Evolutionary conservation across 1,284 basidiomycete species (phyloP), one percentile per base, ranked within the genome.

Genomic region (Cryptococcus sp.): DNA sequence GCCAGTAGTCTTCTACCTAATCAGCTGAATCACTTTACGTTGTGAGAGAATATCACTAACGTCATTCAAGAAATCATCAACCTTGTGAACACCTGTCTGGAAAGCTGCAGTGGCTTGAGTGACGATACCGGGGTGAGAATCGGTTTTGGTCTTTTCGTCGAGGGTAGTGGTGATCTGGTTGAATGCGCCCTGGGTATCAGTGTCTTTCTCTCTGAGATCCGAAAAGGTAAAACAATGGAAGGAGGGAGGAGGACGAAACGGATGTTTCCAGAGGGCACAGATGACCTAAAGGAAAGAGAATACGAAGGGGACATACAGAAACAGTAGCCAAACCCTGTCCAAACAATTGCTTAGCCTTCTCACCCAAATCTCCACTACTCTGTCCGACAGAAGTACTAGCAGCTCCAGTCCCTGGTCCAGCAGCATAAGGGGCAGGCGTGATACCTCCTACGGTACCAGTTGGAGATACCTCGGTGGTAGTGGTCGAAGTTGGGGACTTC

Each of bases 91-190:
- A 34, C 64, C 67, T 47, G 60, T 66, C 22, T 64, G 51, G 13
- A 64, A 61, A 11, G 62, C 67, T 34, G 62, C 60, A 18, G 62
- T 57, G 5, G 68, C 57, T 56, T 72, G 72, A 22, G 67, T 70
- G 52, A 70, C 62, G 45, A 72, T 53, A 23, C 73, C 73, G 4
- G 72, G 72, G 59, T 73, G 69, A n/a, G 61, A 60, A 22, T 60
- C 52, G 7, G 70, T 64, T 14, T 69, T 63, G 14, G 73, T 73
- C 57, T 64, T 65, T 48, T 63, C 57, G 54, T 73, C 70, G 46
- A 75, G 70, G 22, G 63, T 64, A 50, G 63, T 48, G 23, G 67
- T 69, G 50, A 75, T 55, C 39, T 61, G 53, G 41, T 50, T 64
- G 58, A 69, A 64, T 7, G 65, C 62, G 28, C 60, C 64, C 73